Evolutionary conservation across 106 monocot genomes (phyloP).

Genomic region (Triglochin maritima): DNA sequence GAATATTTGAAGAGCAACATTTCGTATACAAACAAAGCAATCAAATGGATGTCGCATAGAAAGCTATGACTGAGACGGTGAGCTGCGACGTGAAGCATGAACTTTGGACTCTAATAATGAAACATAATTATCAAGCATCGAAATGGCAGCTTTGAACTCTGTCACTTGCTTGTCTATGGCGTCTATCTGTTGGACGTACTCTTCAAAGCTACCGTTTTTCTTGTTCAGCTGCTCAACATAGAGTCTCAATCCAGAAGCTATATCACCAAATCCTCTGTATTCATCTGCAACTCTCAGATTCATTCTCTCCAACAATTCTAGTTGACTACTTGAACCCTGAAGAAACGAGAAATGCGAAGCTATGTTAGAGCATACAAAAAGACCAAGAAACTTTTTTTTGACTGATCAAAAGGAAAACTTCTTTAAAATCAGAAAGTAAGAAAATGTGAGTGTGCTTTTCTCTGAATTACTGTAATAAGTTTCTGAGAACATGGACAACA

Average conservation of each 20-base stretch:
- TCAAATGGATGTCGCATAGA: no score
- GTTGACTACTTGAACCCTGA: conserved; percentile 63
- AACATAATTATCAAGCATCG: conserved; percentile 84
- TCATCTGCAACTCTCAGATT: conserved; percentile 67
- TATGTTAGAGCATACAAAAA: no score
- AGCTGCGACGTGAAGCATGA: conserved; percentile 20
- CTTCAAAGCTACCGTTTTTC: conserved; percentile 64
- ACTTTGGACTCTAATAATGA: conserved; percentile 66
- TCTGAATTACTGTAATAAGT: not conserved
- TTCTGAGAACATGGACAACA: not conserved
- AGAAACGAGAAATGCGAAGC: not conserved
- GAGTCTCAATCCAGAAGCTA: conserved; percentile 62
- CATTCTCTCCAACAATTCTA: conserved; percentile 81
- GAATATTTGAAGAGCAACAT: no score
- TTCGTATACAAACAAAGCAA: no score
- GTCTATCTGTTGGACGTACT: conserved; percentile 61
- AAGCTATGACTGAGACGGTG: not conserved
- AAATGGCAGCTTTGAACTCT: conserved; percentile 89
- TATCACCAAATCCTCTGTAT: conserved; percentile 52
- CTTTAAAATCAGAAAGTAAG: not conserved
- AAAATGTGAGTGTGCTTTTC: not conserved
- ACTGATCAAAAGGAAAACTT: no score
- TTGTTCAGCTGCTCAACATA: conserved; percentile 75
- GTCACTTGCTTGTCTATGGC: conserved; percentile 68
- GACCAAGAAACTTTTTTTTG: no score